phyloP scores from a whole-genome alignment of 2,329 filamentous ascomycete genomes.

The Calonectria fujianensis region DNA sequence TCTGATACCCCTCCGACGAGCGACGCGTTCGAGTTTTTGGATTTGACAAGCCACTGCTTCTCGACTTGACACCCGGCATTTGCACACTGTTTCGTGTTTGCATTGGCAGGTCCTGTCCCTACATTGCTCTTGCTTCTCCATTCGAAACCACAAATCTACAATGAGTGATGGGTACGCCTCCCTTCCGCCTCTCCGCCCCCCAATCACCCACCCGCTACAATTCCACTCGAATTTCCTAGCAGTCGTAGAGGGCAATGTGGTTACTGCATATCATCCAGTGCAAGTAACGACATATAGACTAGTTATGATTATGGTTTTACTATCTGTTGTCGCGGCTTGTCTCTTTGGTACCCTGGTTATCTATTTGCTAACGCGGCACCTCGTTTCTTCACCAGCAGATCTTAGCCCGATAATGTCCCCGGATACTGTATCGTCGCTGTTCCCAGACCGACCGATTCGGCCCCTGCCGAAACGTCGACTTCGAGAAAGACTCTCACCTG shows the following conservation, averaged over 20 bases:
- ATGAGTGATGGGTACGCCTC: slow-evolving; percentile 67
- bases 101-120: slow-evolving; percentile 41
- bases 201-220: slow-evolving; percentile 46
- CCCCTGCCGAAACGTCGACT: slow-evolving; percentile 92
- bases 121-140: slow-evolving; percentile 50
- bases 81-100: slow-evolving; percentile 36
- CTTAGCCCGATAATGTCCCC: slow-evolving; percentile 75
- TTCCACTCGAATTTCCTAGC: slow-evolving; percentile 28
- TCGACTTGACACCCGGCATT: slow-evolving; percentile 39
- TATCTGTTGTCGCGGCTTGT: slow-evolving; percentile 40
- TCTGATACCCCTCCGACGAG: slow-evolving; percentile 40
- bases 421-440: slow-evolving; percentile 87
- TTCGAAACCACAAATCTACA: slow-evolving; percentile 49
- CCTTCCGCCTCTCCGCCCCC: slow-evolving; percentile 55
- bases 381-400: slow-evolving; percentile 59
- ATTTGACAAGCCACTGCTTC: slow-evolving; percentile 39
- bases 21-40: slow-evolving; percentile 37
- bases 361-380: slow-evolving; percentile 56
- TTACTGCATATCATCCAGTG: slow-evolving; percentile 20
- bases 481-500: slow-evolving; percentile 89
- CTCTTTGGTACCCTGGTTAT: slow-evolving; percentile 45
- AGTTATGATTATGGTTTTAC: slow-evolving; percentile 39
- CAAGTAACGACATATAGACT: slow-evolving; percentile 34
- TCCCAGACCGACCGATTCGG: slow-evolving; percentile 93
- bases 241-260: slow-evolving; percentile 29